Evolutionary conservation across 140 eudicot species (phyloP), one percentile per base, ranked within the genome.

Genomic region (Senecio squalidus): DNA sequence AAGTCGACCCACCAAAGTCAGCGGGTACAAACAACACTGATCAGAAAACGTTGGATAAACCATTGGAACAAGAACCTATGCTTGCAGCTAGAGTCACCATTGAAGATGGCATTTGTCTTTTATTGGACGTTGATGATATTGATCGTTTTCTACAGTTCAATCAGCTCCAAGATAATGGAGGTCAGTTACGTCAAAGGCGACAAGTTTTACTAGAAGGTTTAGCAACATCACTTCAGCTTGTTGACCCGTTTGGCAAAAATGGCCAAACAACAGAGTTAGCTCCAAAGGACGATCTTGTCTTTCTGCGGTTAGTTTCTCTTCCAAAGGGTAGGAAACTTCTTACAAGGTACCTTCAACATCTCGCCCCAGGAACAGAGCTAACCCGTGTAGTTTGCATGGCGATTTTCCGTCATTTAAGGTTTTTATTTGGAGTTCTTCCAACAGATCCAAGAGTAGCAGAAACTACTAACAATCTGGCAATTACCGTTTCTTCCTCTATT

Each of bases 41-140:
- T 53, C 81, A 78, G 53, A 86, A 83, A 67, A 26, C 64, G 18
- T 6, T 56, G 9, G 84, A 77, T 57, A 92, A 88, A 75, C 95
- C 99, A 25, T 59, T 93, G 69, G 96, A 84, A 31, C 96, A 93
- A 76, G 99, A 93, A 52, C 99, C 99, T 0, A 64, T 92, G 95
- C 94, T 92, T 40, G 98, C 95, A 16, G 99, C 99, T 4, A 82
- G 99, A 70, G 89, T 88, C 44, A 76, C 95, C 14, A 84, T 93
- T 23, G 96, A 93, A 72, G 96, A 93, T 39, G 88, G 95, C 21
- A 74, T 87, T 48, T 76, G 78, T 62, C 95, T 93, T 64, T 83
- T 93, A 15, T 82, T 93, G 9, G 96, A 93, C 11, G 90, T 93
- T 55, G 96, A 93, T 64, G 96, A 93, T 67, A 84, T 88, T 17